Conservation (phyloP, 306 rosid species). For the Pyrus pyrifolia region DNA sequence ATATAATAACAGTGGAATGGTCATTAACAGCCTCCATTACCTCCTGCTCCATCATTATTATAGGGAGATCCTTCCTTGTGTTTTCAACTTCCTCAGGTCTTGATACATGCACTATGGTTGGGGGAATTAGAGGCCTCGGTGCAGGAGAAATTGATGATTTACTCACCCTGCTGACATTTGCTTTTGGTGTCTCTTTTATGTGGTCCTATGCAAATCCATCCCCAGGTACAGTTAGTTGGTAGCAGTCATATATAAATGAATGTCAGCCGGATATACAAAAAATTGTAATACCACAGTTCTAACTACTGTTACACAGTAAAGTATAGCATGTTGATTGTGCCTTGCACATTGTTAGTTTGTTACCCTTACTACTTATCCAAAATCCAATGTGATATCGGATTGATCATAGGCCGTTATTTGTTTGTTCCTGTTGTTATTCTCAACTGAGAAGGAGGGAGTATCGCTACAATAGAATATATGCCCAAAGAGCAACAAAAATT, state of each 20-base stretch:
- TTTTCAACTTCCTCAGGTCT: slow-evolving; percentile 71
- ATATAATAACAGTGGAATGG: slow-evolving; percentile 64
- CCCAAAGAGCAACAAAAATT: neutral
- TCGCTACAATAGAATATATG: neutral
- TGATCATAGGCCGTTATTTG: neutral
- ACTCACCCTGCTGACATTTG: slow-evolving; percentile 18
- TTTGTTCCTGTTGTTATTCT: neutral
- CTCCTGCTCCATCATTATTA: slow-evolving; percentile 97
- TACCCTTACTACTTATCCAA: neutral
- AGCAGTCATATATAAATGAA: neutral
- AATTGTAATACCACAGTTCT: neutral
- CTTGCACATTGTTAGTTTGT: neutral
- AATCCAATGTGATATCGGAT: neutral
- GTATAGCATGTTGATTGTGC: neutral
- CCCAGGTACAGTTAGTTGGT: slow-evolving; percentile 1
- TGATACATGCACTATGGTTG: slow-evolving; percentile 70
- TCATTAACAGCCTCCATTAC: slow-evolving; percentile 89
- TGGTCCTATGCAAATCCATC: slow-evolving; percentile 38
- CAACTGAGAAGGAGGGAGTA: neutral
- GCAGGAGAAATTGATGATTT: slow-evolving; percentile 20
- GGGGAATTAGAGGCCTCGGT: slow-evolving; percentile 24
- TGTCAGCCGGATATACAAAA: neutral
- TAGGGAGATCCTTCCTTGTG: slow-evolving; percentile 83
- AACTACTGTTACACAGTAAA: neutral
- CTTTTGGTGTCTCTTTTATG: slow-evolving; percentile 18